Conservation (phyloP, 352 stramenopile species). For the Phytopythium aichiense region DNA sequence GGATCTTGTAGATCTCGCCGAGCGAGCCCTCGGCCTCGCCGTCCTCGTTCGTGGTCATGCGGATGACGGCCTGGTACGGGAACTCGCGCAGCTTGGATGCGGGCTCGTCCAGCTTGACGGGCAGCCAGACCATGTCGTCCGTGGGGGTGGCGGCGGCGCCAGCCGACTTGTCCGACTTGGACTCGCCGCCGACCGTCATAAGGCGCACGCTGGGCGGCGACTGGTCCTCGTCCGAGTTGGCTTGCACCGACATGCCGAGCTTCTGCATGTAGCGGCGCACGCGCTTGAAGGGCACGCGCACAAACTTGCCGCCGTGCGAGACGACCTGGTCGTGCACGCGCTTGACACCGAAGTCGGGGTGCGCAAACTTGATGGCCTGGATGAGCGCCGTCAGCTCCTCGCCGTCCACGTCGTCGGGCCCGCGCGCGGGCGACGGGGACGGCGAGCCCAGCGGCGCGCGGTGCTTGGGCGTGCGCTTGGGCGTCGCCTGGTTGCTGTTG, state of each 20-base stretch:
- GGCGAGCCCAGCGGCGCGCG: slow-evolving; percentile 16
- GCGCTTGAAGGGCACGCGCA: slow-evolving; percentile 67
- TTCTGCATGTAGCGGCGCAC: slow-evolving; percentile 87
- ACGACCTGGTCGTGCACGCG: slow-evolving; percentile 74
- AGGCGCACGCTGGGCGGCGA: slow-evolving; percentile 51
- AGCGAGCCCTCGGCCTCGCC: slow-evolving; percentile 64
- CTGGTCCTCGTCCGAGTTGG: slow-evolving; percentile 21
- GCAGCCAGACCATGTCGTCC: slow-evolving; percentile 64
- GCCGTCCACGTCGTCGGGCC: slow-evolving; percentile 41
- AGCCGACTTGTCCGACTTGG: slow-evolving; percentile 50
- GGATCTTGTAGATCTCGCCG: slow-evolving; percentile 90
- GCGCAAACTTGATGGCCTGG: slow-evolving; percentile 86
- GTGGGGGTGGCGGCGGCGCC: slow-evolving; percentile 8
- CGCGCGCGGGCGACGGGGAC: slow-evolving; percentile 21
- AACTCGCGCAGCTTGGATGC: slow-evolving; percentile 73
- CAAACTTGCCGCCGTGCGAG: slow-evolving; percentile 76
- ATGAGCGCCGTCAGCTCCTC: slow-evolving; percentile 84
- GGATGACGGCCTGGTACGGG: slow-evolving; percentile 83
- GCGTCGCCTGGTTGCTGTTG: slow-evolving; percentile 3
- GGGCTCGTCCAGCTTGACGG: slow-evolving; percentile 81
- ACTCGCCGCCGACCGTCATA: slow-evolving; percentile 79
- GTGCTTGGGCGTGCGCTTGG: slow-evolving; percentile 6
- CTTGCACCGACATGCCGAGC: slow-evolving; percentile 44
- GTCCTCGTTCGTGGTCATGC: slow-evolving; percentile 73
- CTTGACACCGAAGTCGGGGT: slow-evolving; percentile 80